Evolutionary conservation across 2,329 filamentous ascomycete genomes (phyloP), one percentile per base, ranked within the genome.

Genomic region (Beauveria medogensis): DNA sequence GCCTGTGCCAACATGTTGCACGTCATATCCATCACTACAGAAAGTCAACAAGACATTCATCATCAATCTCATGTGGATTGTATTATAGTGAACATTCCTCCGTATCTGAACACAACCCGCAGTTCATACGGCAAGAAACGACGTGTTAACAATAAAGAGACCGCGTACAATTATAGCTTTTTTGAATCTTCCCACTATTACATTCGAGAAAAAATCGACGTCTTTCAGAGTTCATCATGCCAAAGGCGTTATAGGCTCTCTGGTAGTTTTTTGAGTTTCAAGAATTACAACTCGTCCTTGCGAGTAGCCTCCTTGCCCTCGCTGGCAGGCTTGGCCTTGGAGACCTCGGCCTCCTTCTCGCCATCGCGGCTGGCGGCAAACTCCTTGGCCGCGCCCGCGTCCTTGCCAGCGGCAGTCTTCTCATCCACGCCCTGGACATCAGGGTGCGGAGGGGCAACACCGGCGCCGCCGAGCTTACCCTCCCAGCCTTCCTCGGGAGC

Each of bases 371-470:
- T 79, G 67, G 80, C 71, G 30, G 76, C 73, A 43, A 69, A 72
- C 48, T 75, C 74, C 62, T 77, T 74, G 69, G 63, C 78, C 73
- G 63, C 77, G 72, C 72, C 68, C 52, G 67, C 72, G 1, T 72
- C 70, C 59, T 74, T 69, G 47, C 64, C 71, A 18, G 71, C 75
- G 65, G 77, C 74, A 24, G 85, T 87, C 72, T 86, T 81, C 62
- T 78, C 79, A 67, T 88, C 79, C 30, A 79, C 79, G 43, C 84
- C 84, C 65, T 88, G 78, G 9, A 86, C 82, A 68, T 85, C 82
- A 7, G 82, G 82, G 66, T 85, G 82, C 20, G 82, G 82, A 41
- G 82, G 82, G 9, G 82, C 82, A 37, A 84, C 80, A 55, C 71
- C 75, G 16, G 66, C 75, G 18, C 65, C 73, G 52, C 71, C 67